Evolutionary conservation across 2,329 filamentous ascomycete genomes (phyloP), one percentile per base, ranked within the genome.

Genomic region (Cladophialophora chaetospira): DNA sequence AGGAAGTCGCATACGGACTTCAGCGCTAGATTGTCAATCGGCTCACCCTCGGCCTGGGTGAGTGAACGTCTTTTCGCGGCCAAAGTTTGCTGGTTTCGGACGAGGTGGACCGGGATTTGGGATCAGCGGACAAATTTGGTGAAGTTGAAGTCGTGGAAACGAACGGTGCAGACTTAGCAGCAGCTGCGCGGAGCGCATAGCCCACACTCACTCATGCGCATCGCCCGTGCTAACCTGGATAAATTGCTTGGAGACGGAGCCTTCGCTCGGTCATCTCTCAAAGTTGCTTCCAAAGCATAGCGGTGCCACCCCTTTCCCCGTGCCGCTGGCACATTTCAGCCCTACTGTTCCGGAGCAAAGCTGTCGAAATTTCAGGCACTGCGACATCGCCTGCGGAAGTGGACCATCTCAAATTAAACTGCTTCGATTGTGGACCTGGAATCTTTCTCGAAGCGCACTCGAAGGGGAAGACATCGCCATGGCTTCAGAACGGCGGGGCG

Each of bases 371-470:
- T 19, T 11, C 23, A 15, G 35, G 35, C 35, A 49, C 31, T 49
- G 46, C 38, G 42, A 45, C 38, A 26, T 29, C 31, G 23, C 17
- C 23, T 17, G 13, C n/a, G 13, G 28, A 40, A 26, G 49, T 45
- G 53, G 45, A 23, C 46, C 5, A n/a, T 5, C 2, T 50, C 33
- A 53, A 49, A 52, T 59, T 55, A 55, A 53, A 52, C 35, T 55
- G 57, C 52, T 59, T 59, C 57, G 31, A 59, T 51, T 46, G 48
- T 59, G 57, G 57, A 54, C 35, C 26, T 51, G 52, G 52, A 59
- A 59, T 25, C 21, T 40, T 59, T 59, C 57, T 59, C 51, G 57
- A 59, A 59, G 57, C 13, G 17, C 23, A 10, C 11, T 23, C 17
- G 44, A 51, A 36, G 25, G n/a, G 23, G 36, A 15, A 5, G 10